Percentiles rank a stretch among this genome's conserved stretches.
Evolutionary conservation across 306 rosid species (phyloP).

Genomic region (Leucaena leucocephala): DNA sequence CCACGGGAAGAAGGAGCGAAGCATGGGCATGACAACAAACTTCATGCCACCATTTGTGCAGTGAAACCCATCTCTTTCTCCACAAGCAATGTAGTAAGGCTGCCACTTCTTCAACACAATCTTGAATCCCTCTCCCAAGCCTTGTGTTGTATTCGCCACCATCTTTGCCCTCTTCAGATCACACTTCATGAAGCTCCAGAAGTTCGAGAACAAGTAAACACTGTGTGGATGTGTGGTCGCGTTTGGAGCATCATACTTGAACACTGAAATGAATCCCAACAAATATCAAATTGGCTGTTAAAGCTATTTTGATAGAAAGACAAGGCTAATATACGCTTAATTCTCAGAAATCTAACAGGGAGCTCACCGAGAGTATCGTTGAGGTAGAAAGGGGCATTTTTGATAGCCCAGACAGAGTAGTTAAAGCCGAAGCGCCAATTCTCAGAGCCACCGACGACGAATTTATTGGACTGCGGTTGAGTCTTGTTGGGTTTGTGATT

Average conservation of each 20-base stretch:
- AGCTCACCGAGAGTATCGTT: slow-evolving; percentile 25
- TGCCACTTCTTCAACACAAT: slow-evolving; percentile 53
- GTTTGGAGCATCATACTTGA: slow-evolving; percentile 8
- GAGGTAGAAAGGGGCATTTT: slow-evolving; percentile 54
- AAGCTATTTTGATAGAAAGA: too few relatives aligned
- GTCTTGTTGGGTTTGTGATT: slow-evolving; percentile 37
- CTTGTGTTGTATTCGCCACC: background rate
- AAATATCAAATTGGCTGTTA: too few relatives aligned
- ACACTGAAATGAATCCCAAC: background rate
- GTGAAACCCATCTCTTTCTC: slow-evolving; percentile 57
- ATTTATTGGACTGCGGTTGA: slow-evolving; percentile 32
- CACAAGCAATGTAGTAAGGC: slow-evolving; percentile 64
- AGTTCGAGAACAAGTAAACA: background rate
- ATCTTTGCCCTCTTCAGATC: background rate
- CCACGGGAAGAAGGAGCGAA: slow-evolving; percentile 42
- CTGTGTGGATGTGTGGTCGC: background rate
- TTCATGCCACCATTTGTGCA: slow-evolving; percentile 72
- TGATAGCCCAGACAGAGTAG: slow-evolving; percentile 58
- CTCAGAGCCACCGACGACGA: slow-evolving; percentile 61
- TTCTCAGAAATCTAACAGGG: too few relatives aligned
- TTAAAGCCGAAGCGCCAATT: slow-evolving; percentile 60
- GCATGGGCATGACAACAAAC: slow-evolving; percentile 54
- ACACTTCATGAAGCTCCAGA: background rate
- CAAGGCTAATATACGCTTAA: too few relatives aligned
- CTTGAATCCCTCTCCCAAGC: slow-evolving; percentile 18